Evolutionary conservation across 2,329 filamentous ascomycete genomes (phyloP).

Genomic region (Dendryphion nanum): DNA sequence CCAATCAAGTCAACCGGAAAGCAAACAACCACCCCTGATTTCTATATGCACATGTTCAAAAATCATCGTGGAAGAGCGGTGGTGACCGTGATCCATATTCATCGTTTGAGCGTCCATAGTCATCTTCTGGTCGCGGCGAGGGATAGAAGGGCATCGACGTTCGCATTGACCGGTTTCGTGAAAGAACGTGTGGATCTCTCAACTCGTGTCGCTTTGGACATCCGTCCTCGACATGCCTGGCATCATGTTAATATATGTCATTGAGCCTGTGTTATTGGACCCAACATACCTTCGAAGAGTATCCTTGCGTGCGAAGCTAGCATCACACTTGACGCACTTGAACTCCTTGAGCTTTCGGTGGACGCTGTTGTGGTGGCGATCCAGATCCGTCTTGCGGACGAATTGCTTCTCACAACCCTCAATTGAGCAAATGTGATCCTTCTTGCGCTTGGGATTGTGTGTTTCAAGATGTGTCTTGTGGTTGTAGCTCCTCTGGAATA

Average conservation of each 20-base stretch:
- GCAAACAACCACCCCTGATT: neutral
- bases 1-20: neutral
- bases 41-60: constrained; percentile 5
- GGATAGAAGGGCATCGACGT: constrained; percentile 12
- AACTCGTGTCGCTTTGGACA: constrained; percentile 59
- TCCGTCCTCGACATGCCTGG: constrained; percentile 73
- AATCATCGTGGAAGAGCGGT: constrained; percentile 14
- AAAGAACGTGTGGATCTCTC: constrained; percentile 11
- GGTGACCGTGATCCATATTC: constrained; percentile 12
- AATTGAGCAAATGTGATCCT: constrained; percentile 66
- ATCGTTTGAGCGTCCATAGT: no score
- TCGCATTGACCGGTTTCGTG: constrained; percentile 15
- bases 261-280: constrained; percentile 18
- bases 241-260: constrained; percentile 15
- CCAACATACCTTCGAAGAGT: constrained; percentile 71
- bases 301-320: constrained; percentile 75
- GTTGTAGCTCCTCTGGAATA: constrained; percentile 83
- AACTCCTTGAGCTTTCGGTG: constrained; percentile 72
- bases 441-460: constrained; percentile 71
- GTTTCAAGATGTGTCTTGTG: constrained; percentile 83
- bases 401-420: constrained; percentile 71
- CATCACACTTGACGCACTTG: constrained; percentile 68
- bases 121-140: constrained; percentile 12
- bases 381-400: constrained; percentile 77
- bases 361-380: constrained; percentile 59